Evolutionary conservation across 495 filamentous ascomycete genomes (phyloP).

Genomic region (Podospora tetraspora): DNA sequence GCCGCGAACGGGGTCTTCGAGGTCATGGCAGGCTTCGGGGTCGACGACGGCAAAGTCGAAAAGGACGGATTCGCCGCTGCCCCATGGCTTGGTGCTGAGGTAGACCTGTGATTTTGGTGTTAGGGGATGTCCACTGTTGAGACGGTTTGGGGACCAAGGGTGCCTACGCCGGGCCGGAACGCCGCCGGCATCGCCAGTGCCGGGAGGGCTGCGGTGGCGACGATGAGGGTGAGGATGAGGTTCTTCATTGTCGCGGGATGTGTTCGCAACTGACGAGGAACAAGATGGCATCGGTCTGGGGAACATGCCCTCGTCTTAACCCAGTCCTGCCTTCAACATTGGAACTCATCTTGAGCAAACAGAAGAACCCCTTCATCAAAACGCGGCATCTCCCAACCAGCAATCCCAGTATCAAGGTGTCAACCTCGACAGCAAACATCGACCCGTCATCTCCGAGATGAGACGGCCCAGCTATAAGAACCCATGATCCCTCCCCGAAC

Average conservation of each 20-base stretch:
- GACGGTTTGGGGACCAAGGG: no score
- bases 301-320: not conserved
- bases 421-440: not conserved
- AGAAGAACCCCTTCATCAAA: no score
- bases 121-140: not conserved
- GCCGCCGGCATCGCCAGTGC: not conserved
- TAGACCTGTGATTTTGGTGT: not conserved
- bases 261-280: not conserved
- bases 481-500: not conserved
- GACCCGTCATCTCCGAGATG: not conserved
- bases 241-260: not conserved
- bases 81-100: not conserved
- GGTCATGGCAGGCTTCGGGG: constrained; percentile 35
- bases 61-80: not conserved
- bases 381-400: not conserved
- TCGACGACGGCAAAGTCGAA: constrained; percentile 24
- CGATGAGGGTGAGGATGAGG: not conserved
- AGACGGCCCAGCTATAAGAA: not conserved
- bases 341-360: not conserved
- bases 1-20: constrained; percentile 25
- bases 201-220: not conserved
- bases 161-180: not conserved
- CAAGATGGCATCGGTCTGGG: not conserved
- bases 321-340: not conserved
- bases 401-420: not conserved